Evolutionary conservation across 2,329 filamentous ascomycete genomes (phyloP), one percentile per base, ranked within the genome.

Genomic region (Leptographium wingfieldii): DNA sequence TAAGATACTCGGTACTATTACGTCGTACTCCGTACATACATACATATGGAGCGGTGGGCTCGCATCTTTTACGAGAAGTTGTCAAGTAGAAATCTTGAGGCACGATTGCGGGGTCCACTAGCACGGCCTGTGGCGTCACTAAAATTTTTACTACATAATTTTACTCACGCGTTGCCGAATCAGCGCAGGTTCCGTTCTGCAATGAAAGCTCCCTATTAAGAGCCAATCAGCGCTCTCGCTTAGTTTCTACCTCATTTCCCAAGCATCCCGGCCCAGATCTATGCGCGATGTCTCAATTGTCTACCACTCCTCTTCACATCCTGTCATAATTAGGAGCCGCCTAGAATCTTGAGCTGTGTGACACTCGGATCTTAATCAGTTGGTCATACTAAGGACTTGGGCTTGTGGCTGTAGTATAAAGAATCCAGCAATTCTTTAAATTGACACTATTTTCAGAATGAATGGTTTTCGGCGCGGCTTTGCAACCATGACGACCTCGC

Each of bases 401-500:
- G 9, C 25, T 6, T 48, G 48, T 16, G 25, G 16, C 2, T 51
- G 19, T 33, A n/a, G 16, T 54, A 16, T 27, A 40, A 40, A 55
- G n/a, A 40, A 29, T 9, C 19, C 6, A 9, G 11, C 9, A 22
- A 27, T 9, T n/a, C 49, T 35, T 10, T n/a, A 49, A 35, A 35
- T 38, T 22, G 22, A 46, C 7, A 3, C 27, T 29, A 5, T 49
- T 5, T 25, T 4, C n/a, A 62, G 16, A 33, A 65, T 65, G 64
- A 61, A 59, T 55, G 55, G 49, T 4, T 62, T 71, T 35, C 67
- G 69, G 16, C 67, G 70, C 64, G 67, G 68, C 48, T 60, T 72
- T 62, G 66, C 69, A 35, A 72, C 69, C 35, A 70, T 72, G 71
- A 66, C 71, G 14, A 68, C 71, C 29, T 71, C 70, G 16, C 69